phyloP scores from a whole-genome alignment of 2,329 filamentous ascomycete genomes.

The Ustilaginoidea virens region DNA sequence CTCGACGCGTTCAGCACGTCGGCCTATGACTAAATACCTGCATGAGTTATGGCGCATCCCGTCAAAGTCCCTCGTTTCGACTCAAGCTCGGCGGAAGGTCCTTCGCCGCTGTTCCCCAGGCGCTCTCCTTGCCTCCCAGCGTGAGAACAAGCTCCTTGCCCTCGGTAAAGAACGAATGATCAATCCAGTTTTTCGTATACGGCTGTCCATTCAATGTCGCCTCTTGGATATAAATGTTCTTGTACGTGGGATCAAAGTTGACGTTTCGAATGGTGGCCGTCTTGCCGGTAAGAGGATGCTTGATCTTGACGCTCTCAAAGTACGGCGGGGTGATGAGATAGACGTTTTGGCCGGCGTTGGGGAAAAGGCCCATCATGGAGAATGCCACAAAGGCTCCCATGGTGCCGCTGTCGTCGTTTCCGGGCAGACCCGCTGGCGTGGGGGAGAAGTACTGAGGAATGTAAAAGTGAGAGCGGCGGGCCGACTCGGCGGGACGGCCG shows the following conservation, averaged over 20 bases:
- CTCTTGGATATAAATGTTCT: conserved; percentile 48
- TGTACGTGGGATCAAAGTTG: conserved; percentile 45
- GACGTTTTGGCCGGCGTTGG: conserved; percentile 51
- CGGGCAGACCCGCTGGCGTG: conserved; percentile 43
- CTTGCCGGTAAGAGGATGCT: conserved; percentile 39
- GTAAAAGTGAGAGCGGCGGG: conserved; percentile 43
- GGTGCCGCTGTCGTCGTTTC: conserved; percentile 56
- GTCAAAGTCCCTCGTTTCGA: too few relatives aligned
- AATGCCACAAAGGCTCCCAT: conserved; percentile 55
- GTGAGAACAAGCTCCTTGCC: conserved; percentile 49
- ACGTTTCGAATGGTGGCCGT: conserved; percentile 42
- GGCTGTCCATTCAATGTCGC: conserved; percentile 44
- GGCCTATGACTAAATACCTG: too few relatives aligned
- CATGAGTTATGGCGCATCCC: too few relatives aligned
- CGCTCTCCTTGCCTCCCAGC: conserved; percentile 44
- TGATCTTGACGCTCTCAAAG: conserved; percentile 45
- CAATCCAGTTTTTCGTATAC: conserved; percentile 52
- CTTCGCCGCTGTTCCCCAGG: conserved; percentile 42
- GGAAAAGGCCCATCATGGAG: conserved; percentile 56
- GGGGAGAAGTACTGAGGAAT: conserved; percentile 49
- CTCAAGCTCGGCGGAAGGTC: conserved; percentile 48
- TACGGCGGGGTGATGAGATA: conserved; percentile 59
- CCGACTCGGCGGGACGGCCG: conserved; percentile 42
- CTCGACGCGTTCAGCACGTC: too few relatives aligned
- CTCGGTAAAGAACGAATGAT: conserved; percentile 50